Evolutionary conservation across 495 filamentous ascomycete genomes (phyloP).

Genomic region (Penicillium flavigenum): DNA sequence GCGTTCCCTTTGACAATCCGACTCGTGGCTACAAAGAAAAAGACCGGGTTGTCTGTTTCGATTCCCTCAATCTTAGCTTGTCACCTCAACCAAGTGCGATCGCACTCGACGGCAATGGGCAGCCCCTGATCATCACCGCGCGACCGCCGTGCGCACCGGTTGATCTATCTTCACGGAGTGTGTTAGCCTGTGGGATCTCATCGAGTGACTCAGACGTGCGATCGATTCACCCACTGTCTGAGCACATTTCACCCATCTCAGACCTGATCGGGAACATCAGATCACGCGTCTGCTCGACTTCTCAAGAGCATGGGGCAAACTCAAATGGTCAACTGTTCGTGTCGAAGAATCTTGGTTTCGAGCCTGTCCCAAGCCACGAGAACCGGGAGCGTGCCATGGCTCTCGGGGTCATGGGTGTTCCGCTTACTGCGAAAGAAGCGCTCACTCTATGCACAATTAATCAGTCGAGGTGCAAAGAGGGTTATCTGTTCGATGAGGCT

Average conservation of each 20-base stretch:
- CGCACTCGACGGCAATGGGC: slow-evolving; percentile 65
- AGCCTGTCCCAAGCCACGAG: slow-evolving; percentile 47
- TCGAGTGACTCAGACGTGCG: slow-evolving; percentile 32
- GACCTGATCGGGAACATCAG: slow-evolving; percentile 34
- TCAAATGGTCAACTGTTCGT: slow-evolving; percentile 12
- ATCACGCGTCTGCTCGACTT: slow-evolving; percentile 25
- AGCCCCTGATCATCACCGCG: slow-evolving; percentile 60
- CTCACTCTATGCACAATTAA: slow-evolving; percentile 47
- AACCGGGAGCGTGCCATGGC: slow-evolving; percentile 40
- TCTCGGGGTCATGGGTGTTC: slow-evolving; percentile 25
- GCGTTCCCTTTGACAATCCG: slow-evolving; percentile 44
- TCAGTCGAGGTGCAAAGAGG: slow-evolving; percentile 60
- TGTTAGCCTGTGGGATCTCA: slow-evolving; percentile 36
- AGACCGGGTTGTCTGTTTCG: slow-evolving; percentile 77
- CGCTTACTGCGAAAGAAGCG: slow-evolving; percentile 40
- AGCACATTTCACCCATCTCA: slow-evolving; percentile 32
- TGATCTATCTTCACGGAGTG: slow-evolving; percentile 46
- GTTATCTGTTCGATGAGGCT: slow-evolving; percentile 74
- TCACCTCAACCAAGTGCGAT: slow-evolving; percentile 64
- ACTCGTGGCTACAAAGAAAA: slow-evolving; percentile 49
- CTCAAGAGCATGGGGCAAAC: slow-evolving; percentile 10
- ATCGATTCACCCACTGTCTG: slow-evolving; percentile 34
- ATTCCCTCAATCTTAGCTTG: slow-evolving; percentile 70
- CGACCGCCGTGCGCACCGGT: slow-evolving; percentile 58
- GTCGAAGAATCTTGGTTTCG: slow-evolving; percentile 10